A percentile compares a stretch with the other conserved stretches of the same genome.
phyloP scores from a whole-genome alignment of 192 early-diverging fungal genomes.

The Coemansia sp. region DNA sequence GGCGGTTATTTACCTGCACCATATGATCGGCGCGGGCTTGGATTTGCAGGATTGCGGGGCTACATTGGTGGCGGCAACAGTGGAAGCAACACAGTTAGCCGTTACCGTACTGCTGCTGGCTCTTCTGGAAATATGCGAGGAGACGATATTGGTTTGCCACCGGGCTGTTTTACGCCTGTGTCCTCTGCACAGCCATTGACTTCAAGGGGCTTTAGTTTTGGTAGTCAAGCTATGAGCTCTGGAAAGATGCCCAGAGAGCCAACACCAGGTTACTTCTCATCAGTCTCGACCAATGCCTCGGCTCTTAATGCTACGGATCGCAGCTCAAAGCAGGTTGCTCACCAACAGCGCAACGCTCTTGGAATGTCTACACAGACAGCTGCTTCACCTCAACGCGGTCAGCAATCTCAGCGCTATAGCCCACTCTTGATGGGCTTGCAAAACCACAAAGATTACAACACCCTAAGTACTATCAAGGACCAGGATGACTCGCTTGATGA shows the following conservation, averaged over 20 bases:
- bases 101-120: constrained; percentile 15
- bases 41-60: constrained; percentile 47
- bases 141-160: constrained; percentile 16
- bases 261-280: constrained; percentile 22
- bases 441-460: constrained; percentile 33
- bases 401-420: constrained; percentile 30
- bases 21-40: constrained; percentile 31
- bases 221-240: constrained; percentile 14
- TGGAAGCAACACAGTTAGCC: background rate
- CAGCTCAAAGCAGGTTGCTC: constrained; percentile 6
- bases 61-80: constrained; percentile 37
- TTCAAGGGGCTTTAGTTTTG: constrained; percentile 12
- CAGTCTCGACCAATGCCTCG: constrained; percentile 30
- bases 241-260: constrained; percentile 49
- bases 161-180: constrained; percentile 34
- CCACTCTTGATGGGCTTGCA: constrained; percentile 37
- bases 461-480: constrained; percentile 29
- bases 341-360: constrained; percentile 8
- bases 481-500: constrained; percentile 19
- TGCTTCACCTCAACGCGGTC: constrained; percentile 35
- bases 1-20: constrained; percentile 9
- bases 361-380: constrained; percentile 9
- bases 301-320: constrained; percentile 15
- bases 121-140: constrained; percentile 7
- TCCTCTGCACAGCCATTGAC: constrained; percentile 12